These are phyloP conservation scores for Xylaria acuta DNA, from an alignment of 495 filamentous ascomycete genomes.

Conservation along the genomic window DNA sequence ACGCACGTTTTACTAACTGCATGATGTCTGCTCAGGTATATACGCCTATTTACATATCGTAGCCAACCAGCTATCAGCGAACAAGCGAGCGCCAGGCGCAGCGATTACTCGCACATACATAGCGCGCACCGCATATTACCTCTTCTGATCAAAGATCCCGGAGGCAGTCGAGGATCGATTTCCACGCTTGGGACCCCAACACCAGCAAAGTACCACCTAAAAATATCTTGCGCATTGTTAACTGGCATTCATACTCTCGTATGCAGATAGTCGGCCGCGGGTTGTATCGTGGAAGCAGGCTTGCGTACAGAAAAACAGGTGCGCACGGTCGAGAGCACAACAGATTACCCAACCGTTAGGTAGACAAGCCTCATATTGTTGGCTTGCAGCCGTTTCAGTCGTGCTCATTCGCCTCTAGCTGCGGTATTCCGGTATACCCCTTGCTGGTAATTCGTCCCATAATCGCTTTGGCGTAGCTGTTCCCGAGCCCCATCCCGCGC, in stretches of 20 bases:
- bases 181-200: slow-evolving; percentile 14
- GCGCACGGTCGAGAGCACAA: slow-evolving; percentile 12
- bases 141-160: slow-evolving; percentile 15
- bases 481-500: neutral
- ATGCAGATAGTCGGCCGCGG: slow-evolving; percentile 11
- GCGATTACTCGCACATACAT: slow-evolving; percentile 25
- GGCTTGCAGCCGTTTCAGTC: neutral
- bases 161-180: slow-evolving; percentile 14
- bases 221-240: neutral
- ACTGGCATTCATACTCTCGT: slow-evolving; percentile 12
- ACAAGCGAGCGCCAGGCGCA: slow-evolving; percentile 24
- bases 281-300: neutral
- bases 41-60: slow-evolving; percentile 5
- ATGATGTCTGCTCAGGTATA: slow-evolving; percentile 22
- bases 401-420: neutral
- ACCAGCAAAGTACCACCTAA: slow-evolving; percentile 2
- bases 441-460: neutral
- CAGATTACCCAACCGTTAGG: neutral
- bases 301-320: slow-evolving; percentile 17
- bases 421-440: slow-evolving; percentile 6
- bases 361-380: neutral
- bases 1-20: slow-evolving; percentile 17
- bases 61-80: slow-evolving; percentile 21
- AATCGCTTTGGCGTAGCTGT: neutral
- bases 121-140: slow-evolving; percentile 16